Evolutionary conservation across 768 basidiomycete genomes (phyloP).

Genomic region (Mycena venus): DNA sequence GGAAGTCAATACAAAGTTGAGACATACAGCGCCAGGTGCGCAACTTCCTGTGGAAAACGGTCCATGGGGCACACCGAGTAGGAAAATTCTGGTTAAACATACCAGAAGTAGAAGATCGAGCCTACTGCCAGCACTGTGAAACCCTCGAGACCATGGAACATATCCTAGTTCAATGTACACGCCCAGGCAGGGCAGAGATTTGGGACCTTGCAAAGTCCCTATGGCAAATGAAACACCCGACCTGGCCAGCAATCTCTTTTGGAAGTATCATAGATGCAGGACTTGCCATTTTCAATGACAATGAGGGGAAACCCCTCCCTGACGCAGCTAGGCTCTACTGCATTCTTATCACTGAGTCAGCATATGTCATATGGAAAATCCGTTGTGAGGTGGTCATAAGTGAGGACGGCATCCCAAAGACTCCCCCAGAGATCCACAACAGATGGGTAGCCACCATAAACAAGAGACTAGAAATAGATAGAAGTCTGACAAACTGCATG

Average conservation of each 20-base stretch:
- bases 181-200: not conserved
- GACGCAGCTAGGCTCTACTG: not conserved
- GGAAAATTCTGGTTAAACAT: too few species aligned
- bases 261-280: not conserved
- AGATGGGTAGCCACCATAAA: not conserved
- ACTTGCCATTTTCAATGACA: too few species aligned
- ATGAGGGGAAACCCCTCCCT: not conserved
- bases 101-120: too few species aligned
- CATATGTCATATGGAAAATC: not conserved
- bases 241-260: not conserved
- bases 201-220: conserved; percentile 19
- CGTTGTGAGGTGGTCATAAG: not conserved
- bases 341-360: not conserved
- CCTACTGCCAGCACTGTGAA: conserved; percentile 13
- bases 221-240: not conserved
- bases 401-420: not conserved
- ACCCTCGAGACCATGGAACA: conserved; percentile 29
- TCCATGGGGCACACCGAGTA: conserved; percentile 16
- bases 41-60: conserved; percentile 19
- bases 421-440: not conserved
- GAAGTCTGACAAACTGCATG: not conserved
- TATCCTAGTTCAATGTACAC: conserved; percentile 21
- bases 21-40: not conserved
- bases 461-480: not conserved
- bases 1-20: not conserved